Evolutionary conservation across 2,329 filamentous ascomycete genomes (phyloP), one percentile per base, ranked within the genome.

Genomic region (Gliomastix tumulicola): DNA sequence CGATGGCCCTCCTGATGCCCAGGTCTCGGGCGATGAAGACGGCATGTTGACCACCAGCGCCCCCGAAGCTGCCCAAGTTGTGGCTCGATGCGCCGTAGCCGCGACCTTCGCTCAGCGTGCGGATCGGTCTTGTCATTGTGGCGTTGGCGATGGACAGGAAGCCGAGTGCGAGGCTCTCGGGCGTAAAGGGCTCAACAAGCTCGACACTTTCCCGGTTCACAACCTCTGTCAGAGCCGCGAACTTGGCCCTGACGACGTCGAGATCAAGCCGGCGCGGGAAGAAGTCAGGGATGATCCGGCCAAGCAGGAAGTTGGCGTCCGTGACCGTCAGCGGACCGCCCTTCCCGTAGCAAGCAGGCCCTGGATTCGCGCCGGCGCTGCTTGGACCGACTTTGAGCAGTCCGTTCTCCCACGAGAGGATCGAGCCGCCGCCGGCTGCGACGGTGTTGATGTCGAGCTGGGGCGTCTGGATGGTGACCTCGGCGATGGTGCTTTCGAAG

Each of bases 131-230:
- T 1, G 77, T 79, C 82, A 87, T 87, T 1, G 80, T 77, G 49
- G 83, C 81, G 42, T 87, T 85, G 5, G 82, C 82, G 32, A 87
- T 80, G 36, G 82, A 76, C 45, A 87, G 73, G 49, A 87, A 87
- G 0, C 84, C 84, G 41, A 82, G 77, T 0, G 84, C 83, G 0
- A 53, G 17, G 3, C 40, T 46, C 32, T 53, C 48, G 0, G 46
- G 41, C 0, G 51, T 51, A 4, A 53, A 50, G 1, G 34, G 35
- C 1, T 49, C 45, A 1, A 39, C 36, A 0, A 39, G 42, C 13
- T 15, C 44, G 12, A 47, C 46, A 17, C 47, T 53, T 4, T 52
- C 49, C 34, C 16, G 38, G 22, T 55, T 55, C 18, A 55, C 43
- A 0, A 16, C 30, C 0, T 43, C 50, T 0, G 66, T 62, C 4